These are phyloP conservation scores for Sporothrix protearum DNA, from an alignment of 2,329 filamentous ascomycete species.

Conservation along the genomic window DNA sequence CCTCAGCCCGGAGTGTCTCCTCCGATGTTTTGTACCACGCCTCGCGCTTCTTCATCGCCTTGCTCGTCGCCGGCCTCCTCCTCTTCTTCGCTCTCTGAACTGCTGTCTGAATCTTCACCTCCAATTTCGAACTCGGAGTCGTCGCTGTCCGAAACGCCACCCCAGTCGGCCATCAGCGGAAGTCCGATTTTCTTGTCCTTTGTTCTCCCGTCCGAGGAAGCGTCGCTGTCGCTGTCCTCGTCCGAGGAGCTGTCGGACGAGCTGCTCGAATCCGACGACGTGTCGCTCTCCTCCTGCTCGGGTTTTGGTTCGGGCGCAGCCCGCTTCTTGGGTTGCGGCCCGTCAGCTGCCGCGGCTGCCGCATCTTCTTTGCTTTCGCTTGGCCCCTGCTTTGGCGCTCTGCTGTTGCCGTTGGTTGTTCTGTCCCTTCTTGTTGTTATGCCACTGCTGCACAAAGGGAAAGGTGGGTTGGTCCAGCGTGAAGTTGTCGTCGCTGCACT, in stretches of 20 bases:
- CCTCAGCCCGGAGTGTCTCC: background rate
- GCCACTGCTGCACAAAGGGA: conserved; percentile 87
- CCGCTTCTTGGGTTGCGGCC: conserved; percentile 17
- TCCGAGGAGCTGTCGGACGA: background rate
- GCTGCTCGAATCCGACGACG: background rate
- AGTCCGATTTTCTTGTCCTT: background rate
- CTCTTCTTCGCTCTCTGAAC: background rate
- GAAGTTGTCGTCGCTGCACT: conserved; percentile 71
- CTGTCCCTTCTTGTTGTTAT: conserved; percentile 44
- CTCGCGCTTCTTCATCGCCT: background rate
- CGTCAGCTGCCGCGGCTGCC: background rate
- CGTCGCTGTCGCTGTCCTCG: background rate
- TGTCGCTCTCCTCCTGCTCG: background rate
- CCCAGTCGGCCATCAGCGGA: too few species aligned
- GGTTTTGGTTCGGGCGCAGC: background rate
- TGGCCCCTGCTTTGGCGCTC: background rate
- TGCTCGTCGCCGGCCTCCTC: too few species aligned
- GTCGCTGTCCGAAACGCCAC: background rate
- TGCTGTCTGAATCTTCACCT: background rate
- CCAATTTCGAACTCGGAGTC: background rate
- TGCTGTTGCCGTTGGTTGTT: too few species aligned
- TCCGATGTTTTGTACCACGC: background rate
- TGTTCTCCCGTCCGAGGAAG: background rate
- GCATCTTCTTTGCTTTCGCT: background rate
- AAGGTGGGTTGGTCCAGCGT: conserved; percentile 75